These are phyloP conservation scores for Allodekkera sacchari DNA, from an alignment of 805 yeast species.

Conservation along the genomic window DNA sequence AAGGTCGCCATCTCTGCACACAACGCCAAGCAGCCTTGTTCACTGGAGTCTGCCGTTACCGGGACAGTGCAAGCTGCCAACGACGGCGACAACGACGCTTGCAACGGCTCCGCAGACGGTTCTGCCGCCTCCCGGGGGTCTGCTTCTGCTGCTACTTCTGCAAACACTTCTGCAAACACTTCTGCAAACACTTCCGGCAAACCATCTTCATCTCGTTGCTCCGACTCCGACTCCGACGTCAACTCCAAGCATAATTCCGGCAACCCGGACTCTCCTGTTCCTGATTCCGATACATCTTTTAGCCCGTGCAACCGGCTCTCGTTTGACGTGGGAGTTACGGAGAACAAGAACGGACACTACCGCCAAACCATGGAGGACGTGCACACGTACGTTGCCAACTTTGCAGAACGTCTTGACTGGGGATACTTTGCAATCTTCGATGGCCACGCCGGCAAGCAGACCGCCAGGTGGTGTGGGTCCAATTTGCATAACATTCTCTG, in stretches of 20 bases:
- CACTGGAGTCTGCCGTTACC: too few species aligned
- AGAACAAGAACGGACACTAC: conserved; percentile 71
- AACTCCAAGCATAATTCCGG: not conserved
- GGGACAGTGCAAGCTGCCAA: conserved; percentile 2
- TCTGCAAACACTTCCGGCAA: too few species aligned
- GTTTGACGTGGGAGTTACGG: conserved; percentile 86
- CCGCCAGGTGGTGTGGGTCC: conserved; percentile 93
- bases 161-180: too few species aligned
- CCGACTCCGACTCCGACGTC: too few species aligned
- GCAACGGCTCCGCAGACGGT: not conserved
- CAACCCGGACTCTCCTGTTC: not conserved
- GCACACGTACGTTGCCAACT: conserved; percentile 86
- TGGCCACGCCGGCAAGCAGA: conserved; percentile 93
- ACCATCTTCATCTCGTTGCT: too few species aligned
- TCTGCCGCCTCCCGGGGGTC: not conserved
- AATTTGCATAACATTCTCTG: conserved; percentile 67
- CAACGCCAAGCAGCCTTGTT: conserved; percentile 1
- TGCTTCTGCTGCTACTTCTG: not conserved
- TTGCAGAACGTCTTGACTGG: conserved; percentile 85
- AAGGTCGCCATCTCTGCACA: not conserved
- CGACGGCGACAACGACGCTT: conserved; percentile 2
- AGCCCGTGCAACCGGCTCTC: conserved; percentile 51
- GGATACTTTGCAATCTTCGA: conserved; percentile 94
- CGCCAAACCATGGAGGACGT: conserved; percentile 94
- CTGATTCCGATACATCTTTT: not conserved